Base-by-base conservation (phyloP, 805 yeast species). In the Wickerhamiella shivajii region DNA sequence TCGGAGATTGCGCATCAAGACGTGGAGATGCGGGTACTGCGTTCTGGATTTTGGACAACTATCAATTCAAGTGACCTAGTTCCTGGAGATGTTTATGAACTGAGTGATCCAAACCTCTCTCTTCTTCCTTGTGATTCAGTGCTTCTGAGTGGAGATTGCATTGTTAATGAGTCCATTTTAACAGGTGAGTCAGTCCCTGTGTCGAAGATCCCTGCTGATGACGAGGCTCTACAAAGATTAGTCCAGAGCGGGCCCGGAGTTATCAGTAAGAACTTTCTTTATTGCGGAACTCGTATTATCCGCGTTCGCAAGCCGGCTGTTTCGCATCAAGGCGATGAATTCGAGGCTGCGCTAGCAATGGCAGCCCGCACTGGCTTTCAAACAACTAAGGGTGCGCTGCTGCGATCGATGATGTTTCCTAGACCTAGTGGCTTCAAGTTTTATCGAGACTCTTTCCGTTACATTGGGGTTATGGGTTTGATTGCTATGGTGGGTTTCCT, bases 151-250 rank as follows among this genome's bases (percentile, higher is more conserved):
- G 98, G 99, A 33, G 97, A 85, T 51, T 80, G 93, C 51, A 84
- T 90, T 35, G 78, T 90, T n/a, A 90, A 90, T 53, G 99, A 90
- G 52, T 79, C 96, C 5, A 90, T 90, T 94, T 64, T 90, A 14
- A 90, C 99, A 0, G 99, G 99, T 24, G 99, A 90, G 53, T 83
- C 95, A 33, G 96, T 90, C 1, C 98, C 99, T 0, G 94, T 90
- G 2, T 71, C 95, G 0, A 90, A 90, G 52, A 41, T 63, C 8
- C 67, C 79, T 2, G 81, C 90, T 2, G 57, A 65, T 1, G 64
- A 67, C 11, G 84, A 74, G 6, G 63, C 74, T 0, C 67, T 83
- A 24, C 56, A 56, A n/a, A 60, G 61, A 14, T 53, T 80, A 31
- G 60, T 71, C 2, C 63, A 63, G n/a, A 75, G 72, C 44, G 51